phyloP scores from a whole-genome alignment of 192 early-diverging fungal genomes.

The Neocallimastix lanati region DNA sequence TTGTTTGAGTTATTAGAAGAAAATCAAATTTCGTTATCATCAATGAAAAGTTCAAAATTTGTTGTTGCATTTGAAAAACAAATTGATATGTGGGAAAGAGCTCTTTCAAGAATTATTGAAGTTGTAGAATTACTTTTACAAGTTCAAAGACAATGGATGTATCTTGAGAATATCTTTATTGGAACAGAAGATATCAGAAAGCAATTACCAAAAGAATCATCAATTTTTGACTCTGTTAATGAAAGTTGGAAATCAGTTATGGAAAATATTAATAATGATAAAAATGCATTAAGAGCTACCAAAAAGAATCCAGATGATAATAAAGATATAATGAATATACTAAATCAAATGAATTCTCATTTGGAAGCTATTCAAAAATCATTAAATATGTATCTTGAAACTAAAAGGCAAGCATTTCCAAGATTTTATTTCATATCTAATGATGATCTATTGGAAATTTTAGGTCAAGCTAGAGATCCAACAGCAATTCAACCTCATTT shows the following conservation, averaged over 20 bases:
- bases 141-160: background rate
- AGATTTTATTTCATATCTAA: background rate
- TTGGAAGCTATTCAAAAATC: background rate
- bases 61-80: background rate
- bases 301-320: background rate
- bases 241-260: background rate
- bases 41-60: background rate
- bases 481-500: background rate
- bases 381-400: background rate
- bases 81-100: background rate
- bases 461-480: background rate
- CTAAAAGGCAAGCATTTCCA: background rate
- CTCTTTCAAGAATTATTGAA: background rate
- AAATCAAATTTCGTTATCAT: background rate
- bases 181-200: background rate
- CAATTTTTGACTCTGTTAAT: background rate
- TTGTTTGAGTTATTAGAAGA: background rate
- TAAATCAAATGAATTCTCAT: background rate
- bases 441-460: background rate
- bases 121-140: background rate
- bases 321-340: background rate
- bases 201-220: background rate
- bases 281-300: background rate
- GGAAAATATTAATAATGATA: background rate
- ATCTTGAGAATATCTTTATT: background rate